phyloP scores from a whole-genome alignment of 495 filamentous ascomycete species.

The Sporormia fimetaria region DNA sequence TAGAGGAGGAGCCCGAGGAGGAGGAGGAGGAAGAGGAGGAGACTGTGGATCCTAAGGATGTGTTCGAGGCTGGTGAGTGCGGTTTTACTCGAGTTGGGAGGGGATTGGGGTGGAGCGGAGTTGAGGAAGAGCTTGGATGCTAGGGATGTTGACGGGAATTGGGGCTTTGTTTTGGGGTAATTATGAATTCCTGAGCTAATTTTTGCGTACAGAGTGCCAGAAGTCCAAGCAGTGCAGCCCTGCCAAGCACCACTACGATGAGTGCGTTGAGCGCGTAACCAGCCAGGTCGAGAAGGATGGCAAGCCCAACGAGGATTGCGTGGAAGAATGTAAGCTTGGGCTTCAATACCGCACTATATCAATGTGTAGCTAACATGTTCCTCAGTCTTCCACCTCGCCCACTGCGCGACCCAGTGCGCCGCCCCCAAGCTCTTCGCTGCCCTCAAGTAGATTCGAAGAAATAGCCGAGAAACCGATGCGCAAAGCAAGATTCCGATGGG shows the following conservation, averaged over 20 bases:
- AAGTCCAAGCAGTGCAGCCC: slow-evolving; percentile 72
- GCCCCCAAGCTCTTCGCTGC: slow-evolving; percentile 87
- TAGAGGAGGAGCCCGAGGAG: slow-evolving; percentile 42
- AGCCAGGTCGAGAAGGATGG: slow-evolving; percentile 53
- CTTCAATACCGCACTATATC: not conserved
- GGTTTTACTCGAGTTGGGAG: slow-evolving; percentile 7
- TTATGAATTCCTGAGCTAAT: slow-evolving; percentile 1
- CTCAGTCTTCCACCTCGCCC: slow-evolving; percentile 91
- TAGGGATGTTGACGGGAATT: not conserved
- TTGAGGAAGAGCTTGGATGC: not conserved
- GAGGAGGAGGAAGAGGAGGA: slow-evolving; percentile 90
- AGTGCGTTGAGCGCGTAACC: slow-evolving; percentile 90
- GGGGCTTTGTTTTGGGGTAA: not conserved
- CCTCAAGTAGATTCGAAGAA: slow-evolving; percentile 56
- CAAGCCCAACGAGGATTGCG: slow-evolving; percentile 79
- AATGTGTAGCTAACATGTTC: slow-evolving; percentile 4
- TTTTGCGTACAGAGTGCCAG: slow-evolving; percentile 58
- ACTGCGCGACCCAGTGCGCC: slow-evolving; percentile 84
- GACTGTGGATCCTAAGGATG: slow-evolving; percentile 74
- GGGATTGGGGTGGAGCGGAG: not conserved
- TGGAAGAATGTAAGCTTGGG: slow-evolving; percentile 93
- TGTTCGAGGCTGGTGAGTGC: slow-evolving; percentile 78
- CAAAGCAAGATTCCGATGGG: not conserved
- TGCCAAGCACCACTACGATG: slow-evolving; percentile 93
- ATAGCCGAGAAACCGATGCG: not conserved